Base-by-base conservation (phyloP, 2,329 filamentous ascomycete species). In the Grosmannia clavigera region DNA sequence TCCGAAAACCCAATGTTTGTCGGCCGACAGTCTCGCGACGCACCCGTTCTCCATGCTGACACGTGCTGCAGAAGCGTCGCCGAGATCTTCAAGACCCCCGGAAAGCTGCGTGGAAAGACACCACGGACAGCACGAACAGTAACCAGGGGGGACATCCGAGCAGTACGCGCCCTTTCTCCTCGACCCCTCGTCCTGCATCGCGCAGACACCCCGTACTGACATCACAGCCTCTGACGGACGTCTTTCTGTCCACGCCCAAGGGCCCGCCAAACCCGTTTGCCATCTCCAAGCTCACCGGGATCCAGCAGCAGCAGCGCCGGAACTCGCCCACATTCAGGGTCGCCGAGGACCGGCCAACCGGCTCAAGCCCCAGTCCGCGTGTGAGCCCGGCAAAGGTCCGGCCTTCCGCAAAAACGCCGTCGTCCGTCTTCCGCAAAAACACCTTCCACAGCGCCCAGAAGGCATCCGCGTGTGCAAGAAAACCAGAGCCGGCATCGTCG, bases 21-120 rank as follows among this genome's bases (percentile, higher is more conserved):
- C 33, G 19, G 3, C 5, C 19, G 40, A 59, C 50, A 1, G 9
- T 19, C 12, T 46, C 54, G 35, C n/a, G 40, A 6, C 14, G 3
- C 3, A 3, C n/a, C 27, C 55, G 27, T 7, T 11, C 22, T n/a
- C 12, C 25, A 4, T 38, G 33, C 59, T 61, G 22, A 55, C 59
- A 25, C 6, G 5, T 10, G n/a, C 38, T 14, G 10, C 25, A 97
- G 94, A 64, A 92, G 92, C 70, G 86, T 97, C 62, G 83, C 90
- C 64, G 92, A 97, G 68, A 85, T 95, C n/a, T 96, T 97, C 77
- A 99, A 97, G 70, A 94, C 90, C 46, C 90, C 90, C 3, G 88
- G 88, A 60, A 92, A 90, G 70, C 74, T 94, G 70, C 85, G 88
- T 65, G 88, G 86, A 60, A 92, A 90, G 75, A 92, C 88, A 33